These are phyloP conservation scores for Chlamydomonas sp. DNA, from an alignment of 139 green algal species.

Conservation along the genomic window DNA sequence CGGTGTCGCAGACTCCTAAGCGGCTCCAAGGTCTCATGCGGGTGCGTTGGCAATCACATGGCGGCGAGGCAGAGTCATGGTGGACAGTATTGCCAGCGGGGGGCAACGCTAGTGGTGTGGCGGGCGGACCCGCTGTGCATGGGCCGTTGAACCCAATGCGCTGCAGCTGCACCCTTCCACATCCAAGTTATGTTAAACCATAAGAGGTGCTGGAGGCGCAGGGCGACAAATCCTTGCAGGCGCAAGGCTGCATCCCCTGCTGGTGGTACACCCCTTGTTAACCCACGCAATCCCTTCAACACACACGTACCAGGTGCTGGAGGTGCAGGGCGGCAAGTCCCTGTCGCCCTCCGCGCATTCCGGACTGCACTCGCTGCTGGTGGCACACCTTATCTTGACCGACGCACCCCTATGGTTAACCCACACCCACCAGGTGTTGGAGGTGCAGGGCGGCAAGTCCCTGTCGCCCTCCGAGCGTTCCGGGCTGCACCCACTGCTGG, in stretches of 20 bases:
- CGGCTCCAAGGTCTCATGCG: constrained; percentile 49
- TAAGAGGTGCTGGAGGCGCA: no score
- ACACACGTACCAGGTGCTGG: constrained; percentile 54
- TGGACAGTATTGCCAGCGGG: no score
- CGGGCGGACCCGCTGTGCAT: no score
- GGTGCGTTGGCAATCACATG: constrained; percentile 12
- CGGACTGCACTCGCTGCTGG: no score
- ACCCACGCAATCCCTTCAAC: background rate
- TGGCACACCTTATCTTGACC: background rate
- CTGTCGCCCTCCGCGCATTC: constrained; percentile 62
- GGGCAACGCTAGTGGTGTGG: no score
- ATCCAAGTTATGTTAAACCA: no score
- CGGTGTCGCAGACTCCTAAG: constrained; percentile 53
- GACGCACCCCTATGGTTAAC: background rate
- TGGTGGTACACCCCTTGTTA: background rate
- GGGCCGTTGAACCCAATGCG: no score
- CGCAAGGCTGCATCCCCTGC: no score
- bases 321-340: no score
- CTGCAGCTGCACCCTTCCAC: no score
- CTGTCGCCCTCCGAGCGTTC: constrained; percentile 65
- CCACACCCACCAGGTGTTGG: constrained; percentile 58
- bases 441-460: constrained; percentile 63
- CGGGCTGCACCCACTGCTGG: constrained; percentile 78
- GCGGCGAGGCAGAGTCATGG: no score
- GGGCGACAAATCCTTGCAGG: no score